These are phyloP conservation scores for Dictyostelium gargantuum DNA, from an alignment of 208 protist species.

Conservation along the genomic window DNA sequence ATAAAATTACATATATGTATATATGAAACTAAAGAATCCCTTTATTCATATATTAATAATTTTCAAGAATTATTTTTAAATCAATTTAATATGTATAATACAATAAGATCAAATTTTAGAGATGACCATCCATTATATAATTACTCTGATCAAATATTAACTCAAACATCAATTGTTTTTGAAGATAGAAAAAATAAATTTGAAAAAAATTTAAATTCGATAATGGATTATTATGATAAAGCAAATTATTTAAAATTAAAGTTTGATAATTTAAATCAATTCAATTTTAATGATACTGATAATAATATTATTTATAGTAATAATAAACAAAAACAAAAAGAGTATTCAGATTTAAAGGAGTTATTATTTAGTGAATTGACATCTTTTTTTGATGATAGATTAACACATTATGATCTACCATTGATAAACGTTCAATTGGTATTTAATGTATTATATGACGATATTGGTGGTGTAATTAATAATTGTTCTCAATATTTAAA, in stretches of 20 bases:
- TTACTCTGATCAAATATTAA: neutral
- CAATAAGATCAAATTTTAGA: neutral
- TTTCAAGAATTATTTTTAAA: conserved; percentile 3
- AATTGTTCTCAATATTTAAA: neutral
- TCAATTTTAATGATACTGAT: neutral
- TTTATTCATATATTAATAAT: neutral
- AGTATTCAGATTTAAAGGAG: neutral
- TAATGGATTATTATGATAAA: neutral
- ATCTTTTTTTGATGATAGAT: neutral
- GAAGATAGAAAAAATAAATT: neutral
- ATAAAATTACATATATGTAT: neutral
- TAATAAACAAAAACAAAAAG: neutral
- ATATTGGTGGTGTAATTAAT: neutral
- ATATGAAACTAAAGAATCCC: neutral
- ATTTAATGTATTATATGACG: neutral
- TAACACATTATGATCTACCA: neutral
- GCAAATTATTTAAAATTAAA: neutral
- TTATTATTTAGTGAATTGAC: neutral
- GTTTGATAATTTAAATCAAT: neutral
- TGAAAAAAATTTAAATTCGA: neutral
- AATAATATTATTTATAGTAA: neutral
- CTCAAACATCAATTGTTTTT: neutral
- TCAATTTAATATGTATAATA: neutral
- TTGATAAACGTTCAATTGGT: neutral
- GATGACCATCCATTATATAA: neutral